Base-by-base conservation (phyloP, 345 rosid species). In the Camelina sativa region DNA sequence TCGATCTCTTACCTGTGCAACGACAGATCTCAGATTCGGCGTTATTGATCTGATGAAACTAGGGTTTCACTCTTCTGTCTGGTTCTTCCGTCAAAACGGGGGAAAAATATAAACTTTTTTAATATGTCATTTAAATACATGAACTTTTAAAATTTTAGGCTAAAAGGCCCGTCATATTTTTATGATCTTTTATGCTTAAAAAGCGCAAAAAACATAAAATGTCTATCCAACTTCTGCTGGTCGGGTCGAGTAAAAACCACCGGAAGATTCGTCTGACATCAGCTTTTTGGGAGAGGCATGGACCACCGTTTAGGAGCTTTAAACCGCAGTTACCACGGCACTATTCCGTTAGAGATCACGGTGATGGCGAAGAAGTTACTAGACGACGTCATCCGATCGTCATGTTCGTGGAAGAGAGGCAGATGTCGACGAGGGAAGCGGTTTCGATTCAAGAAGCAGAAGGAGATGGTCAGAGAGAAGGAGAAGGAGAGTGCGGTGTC, bases 341-440 rank as follows among this genome's bases (percentile, higher is more conserved):
- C 70, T 81, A 74, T 62, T 88, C 96, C 43, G 76, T 77, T 4
- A 84, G 90, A 6, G 82, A 74, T 67, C 80, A 71, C 15, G 55
- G 74, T 2, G 75, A 61, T 15, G 86, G 60, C 0, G 73, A 68
- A 20, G 70, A 65, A n/a, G 81, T 72, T 5, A 82, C 53, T 23
- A 63, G 73, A 17, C 17, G 17, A 17, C 17, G 17, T 17, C 17
- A 17, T 17, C 17, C 86, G 48, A 78, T 80, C 0, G 85, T 75
- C 0, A 86, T 53, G 19, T 79, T 90, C 73, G 84, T 79, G 1
- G 93, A 90, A 74, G 96, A 88, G 76, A 82, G 97, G 50, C 69
- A 43, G 20, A n/a, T 89, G 83, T 90, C 99, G 0, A 93, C 92
- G 13, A 83, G 97, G 76, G 96, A 95, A 76, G 98, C 96, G 0